Evolutionary conservation across 2,329 filamentous ascomycete species (phyloP), one percentile per base, ranked within the genome.

Genomic region (Coleophoma eucalyptorum): DNA sequence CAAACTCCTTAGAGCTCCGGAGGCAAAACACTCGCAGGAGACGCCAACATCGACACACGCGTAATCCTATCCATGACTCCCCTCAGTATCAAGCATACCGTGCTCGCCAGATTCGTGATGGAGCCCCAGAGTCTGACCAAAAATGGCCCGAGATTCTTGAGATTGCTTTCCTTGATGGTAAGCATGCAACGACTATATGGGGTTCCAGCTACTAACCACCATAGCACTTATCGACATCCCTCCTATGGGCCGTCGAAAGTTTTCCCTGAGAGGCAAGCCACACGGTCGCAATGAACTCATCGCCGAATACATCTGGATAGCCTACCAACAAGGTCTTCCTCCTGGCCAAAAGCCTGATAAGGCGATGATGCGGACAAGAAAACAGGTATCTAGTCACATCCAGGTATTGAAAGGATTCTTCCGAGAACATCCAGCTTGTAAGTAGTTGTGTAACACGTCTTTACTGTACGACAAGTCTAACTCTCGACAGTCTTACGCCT

Each of bases 251-350:
- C 75, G 83, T 46, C 78, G 80, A 60, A 87, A 87, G 69, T 84
- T 83, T 62, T 82, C 78, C 52, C 83, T 84, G 69, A 77, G 78
- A 55, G 77, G 80, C 34, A 80, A 83, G 63, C 78, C 80, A 37
- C 81, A 84, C 58, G 84, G 84, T 4, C 80, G 84, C 45, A 88
- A 88, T 68, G 85, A 86, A 77, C 74, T 88, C 50, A 86, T 88
- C 60, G 80, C 77, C 61, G 81, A 85, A 66, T 87, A 87, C 66
- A 76, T 87, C 42, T 86, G 77, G 77, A 75, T 79, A 52, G 72
- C 75, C 10, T 65, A 67, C 34, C 26, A 54, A 3, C 53, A 62
- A 38, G 58, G 54, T 35, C 69, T 80, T 52, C 70, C 73, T 31
- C 69, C 74, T 3, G 76, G 76, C 3, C 67, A 68, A 44, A 67